Conservation (phyloP, 2,329 filamentous ascomycete species). For the Neopestalotiopsis clavispora region DNA sequence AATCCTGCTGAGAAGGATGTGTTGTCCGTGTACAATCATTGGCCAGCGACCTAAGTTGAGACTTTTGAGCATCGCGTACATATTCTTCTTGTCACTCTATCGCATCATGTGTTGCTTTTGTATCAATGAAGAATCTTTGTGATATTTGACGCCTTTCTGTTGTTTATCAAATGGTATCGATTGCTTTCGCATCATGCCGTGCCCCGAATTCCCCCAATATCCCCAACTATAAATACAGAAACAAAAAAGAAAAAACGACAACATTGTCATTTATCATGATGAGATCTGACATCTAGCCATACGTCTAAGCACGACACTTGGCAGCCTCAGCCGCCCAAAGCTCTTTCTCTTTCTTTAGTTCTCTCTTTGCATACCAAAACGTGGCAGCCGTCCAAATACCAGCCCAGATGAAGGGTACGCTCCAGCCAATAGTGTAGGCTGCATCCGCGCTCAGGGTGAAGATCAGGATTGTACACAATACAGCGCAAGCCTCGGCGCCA, state of each 20-base stretch:
- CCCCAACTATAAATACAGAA: neutral
- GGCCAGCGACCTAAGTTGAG: too few relatives aligned
- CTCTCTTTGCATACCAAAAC: constrained; percentile 29
- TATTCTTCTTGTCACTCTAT: too few relatives aligned
- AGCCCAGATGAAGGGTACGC: constrained; percentile 23
- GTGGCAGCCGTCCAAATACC: constrained; percentile 26
- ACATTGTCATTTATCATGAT: neutral
- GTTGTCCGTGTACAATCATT: too few relatives aligned
- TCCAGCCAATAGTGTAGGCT: constrained; percentile 23
- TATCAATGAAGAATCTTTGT: too few relatives aligned
- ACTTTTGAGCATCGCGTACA: too few relatives aligned
- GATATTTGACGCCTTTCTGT: neutral
- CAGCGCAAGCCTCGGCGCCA: constrained; percentile 27
- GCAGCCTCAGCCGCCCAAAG: constrained; percentile 31
- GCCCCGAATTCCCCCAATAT: neutral
- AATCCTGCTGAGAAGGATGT: too few relatives aligned
- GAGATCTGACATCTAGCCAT: neutral
- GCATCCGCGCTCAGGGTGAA: constrained; percentile 19
- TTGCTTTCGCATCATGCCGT: neutral
- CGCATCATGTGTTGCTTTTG: too few relatives aligned
- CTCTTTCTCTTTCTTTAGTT: constrained; percentile 30
- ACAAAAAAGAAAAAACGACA: neutral
- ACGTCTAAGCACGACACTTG: constrained; percentile 11
- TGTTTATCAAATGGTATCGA: neutral
- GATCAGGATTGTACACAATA: constrained; percentile 19